Evolutionary conservation across 768 basidiomycete species (phyloP).

Genomic region (Auriscalpium vulgare): DNA sequence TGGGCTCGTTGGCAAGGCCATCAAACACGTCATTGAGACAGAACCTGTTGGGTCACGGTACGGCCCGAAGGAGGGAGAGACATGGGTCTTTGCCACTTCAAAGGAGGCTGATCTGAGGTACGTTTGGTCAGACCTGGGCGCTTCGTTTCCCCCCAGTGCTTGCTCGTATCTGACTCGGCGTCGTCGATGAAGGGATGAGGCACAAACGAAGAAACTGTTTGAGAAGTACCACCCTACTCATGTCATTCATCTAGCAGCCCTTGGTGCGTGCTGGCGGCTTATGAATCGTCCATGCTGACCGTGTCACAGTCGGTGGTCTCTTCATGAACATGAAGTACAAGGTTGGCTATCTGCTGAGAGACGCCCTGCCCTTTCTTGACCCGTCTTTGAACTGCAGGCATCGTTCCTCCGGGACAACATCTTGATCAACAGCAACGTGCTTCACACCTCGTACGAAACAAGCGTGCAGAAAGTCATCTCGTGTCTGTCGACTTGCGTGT

Average conservation of each 20-base stretch:
- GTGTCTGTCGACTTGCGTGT: conserved; percentile 95
- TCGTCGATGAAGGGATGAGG: conserved; percentile 45
- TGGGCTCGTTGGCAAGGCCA: conserved; percentile 80
- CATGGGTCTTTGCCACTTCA: conserved; percentile 78
- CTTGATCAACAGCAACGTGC: conserved; percentile 91
- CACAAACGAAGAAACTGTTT: conserved; percentile 64
- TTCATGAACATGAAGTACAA: conserved; percentile 97
- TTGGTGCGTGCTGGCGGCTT: conserved; percentile 43
- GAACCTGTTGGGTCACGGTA: conserved; percentile 78
- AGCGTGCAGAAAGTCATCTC: conserved; percentile 78
- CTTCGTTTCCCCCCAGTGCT: conserved; percentile 45
- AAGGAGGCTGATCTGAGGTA: conserved; percentile 83
- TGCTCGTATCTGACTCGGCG: conserved; percentile 45
- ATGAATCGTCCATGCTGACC: not conserved
- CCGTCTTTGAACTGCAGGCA: conserved; percentile 36
- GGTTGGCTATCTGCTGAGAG: conserved; percentile 29
- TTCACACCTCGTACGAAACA: conserved; percentile 64
- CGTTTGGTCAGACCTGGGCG: not conserved
- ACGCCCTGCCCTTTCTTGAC: not conserved
- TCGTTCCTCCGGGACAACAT: conserved; percentile 95
- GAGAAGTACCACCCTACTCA: conserved; percentile 91
- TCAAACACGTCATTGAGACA: conserved; percentile 73
- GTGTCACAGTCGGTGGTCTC: conserved; percentile 74
- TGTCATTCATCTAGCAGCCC: conserved; percentile 93
- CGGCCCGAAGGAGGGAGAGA: conserved; percentile 68